Conservation (phyloP, 208 protist genomes). For the Trypanosoma brucei region DNA sequence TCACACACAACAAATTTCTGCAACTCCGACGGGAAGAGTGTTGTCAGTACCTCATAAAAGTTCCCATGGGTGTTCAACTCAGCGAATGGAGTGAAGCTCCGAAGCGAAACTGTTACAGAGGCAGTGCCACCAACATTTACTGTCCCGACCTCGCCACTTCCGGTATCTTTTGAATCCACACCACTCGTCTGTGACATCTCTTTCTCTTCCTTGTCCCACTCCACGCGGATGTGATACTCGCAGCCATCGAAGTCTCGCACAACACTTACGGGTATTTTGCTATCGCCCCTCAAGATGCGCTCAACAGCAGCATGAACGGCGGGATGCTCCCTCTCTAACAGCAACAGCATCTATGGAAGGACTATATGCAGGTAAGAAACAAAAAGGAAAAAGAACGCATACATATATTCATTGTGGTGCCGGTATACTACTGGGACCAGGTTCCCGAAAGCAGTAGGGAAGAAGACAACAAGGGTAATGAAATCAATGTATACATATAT, state of each 20-base stretch:
- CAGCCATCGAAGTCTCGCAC: conserved; percentile 28
- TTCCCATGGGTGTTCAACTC: conserved; percentile 25
- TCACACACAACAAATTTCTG: conserved; percentile 4
- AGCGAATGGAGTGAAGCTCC: conserved; percentile 21
- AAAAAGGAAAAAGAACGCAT: background rate
- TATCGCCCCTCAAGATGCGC: conserved; percentile 20
- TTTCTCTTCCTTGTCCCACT: background rate
- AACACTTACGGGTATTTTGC: conserved; percentile 5
- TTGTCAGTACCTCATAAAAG: conserved; percentile 27
- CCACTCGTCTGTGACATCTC: background rate
- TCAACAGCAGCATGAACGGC: conserved; percentile 19
- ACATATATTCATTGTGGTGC: too few relatives aligned
- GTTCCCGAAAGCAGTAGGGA: too few relatives aligned
- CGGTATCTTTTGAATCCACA: background rate
- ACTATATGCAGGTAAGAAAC: background rate
- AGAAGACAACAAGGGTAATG: too few relatives aligned
- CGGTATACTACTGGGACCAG: too few relatives aligned
- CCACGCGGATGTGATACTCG: conserved; percentile 17
- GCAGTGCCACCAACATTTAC: background rate
- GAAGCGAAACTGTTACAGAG: conserved; percentile 13
- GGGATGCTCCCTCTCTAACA: conserved; percentile 22
- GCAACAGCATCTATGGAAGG: conserved; percentile 4
- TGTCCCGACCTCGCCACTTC: background rate
- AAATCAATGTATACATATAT: too few relatives aligned
- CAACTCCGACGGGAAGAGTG: conserved; percentile 1